Percentiles rank a stretch among this genome's conserved stretches.
These are phyloP conservation scores for Brassica nigra DNA, from an alignment of 345 rosid genomes.

Conservation along the genomic window DNA sequence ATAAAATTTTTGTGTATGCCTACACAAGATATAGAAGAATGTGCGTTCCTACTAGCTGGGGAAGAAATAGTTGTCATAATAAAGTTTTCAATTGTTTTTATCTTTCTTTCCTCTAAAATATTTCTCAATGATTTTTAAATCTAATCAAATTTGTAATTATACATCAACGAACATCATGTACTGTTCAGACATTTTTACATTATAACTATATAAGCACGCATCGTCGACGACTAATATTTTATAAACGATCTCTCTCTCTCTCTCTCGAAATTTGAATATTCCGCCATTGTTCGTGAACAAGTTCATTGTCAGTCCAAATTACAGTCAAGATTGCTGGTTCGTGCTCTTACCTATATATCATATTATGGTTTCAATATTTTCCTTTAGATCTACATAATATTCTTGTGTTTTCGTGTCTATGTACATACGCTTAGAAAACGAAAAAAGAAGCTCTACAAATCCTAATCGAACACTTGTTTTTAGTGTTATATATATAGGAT, in stretches of 20 bases:
- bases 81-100: background rate
- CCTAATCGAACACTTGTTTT: background rate
- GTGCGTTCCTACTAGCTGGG: constrained; percentile 41
- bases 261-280: constrained; percentile 1
- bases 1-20: background rate
- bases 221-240: constrained; percentile 13
- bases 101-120: background rate
- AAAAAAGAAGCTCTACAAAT: background rate
- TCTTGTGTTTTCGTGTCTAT: background rate
- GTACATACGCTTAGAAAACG: background rate
- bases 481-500: background rate
- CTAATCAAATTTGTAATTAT: background rate
- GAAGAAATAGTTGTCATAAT: constrained; percentile 19
- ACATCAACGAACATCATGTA: constrained; percentile 10
- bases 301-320: constrained; percentile 4
- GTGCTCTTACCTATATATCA: constrained; percentile 8
- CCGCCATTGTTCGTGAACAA: constrained; percentile 24
- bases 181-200: background rate
- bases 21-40: background rate
- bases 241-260: background rate
- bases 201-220: constrained; percentile 20
- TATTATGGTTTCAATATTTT: background rate
- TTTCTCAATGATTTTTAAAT: background rate
- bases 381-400: background rate
- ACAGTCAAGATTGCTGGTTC: constrained; percentile 7